Conservation (phyloP, 1,284 basidiomycete genomes). For the Ustilago hordei region DNA sequence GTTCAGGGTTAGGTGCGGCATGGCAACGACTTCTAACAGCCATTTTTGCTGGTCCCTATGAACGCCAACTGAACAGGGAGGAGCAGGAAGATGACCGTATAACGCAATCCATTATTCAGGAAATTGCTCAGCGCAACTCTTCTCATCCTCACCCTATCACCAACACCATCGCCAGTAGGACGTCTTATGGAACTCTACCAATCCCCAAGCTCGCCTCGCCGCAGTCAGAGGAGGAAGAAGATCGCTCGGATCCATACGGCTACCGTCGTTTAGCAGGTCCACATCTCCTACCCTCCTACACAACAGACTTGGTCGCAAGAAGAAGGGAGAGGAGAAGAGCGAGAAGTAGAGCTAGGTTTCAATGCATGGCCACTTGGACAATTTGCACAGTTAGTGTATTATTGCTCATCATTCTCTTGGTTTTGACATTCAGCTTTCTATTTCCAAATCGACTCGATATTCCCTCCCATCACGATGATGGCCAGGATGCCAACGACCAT, state of each 20-base stretch:
- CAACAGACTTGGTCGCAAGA: slow-evolving; percentile 34
- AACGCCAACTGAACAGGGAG: slow-evolving; percentile 31
- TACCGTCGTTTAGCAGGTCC: slow-evolving; percentile 50
- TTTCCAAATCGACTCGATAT: slow-evolving; percentile 33
- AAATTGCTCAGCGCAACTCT: slow-evolving; percentile 25
- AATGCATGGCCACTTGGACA: slow-evolving; percentile 54
- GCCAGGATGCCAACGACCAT: slow-evolving; percentile 6
- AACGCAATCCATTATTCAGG: slow-evolving; percentile 32
- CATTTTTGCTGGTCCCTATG: slow-evolving; percentile 47
- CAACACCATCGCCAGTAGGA: background rate
- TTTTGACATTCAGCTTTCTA: slow-evolving; percentile 28
- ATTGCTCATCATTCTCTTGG: slow-evolving; percentile 26
- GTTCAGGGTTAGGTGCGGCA: slow-evolving; percentile 4
- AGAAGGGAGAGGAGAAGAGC: slow-evolving; percentile 37
- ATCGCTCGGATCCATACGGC: slow-evolving; percentile 47
- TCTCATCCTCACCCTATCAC: background rate
- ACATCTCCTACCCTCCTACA: slow-evolving; percentile 40
- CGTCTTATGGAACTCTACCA: slow-evolving; percentile 27
- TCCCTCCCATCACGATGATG: slow-evolving; percentile 27
- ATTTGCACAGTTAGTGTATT: slow-evolving; percentile 46
- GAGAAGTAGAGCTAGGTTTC: slow-evolving; percentile 34
- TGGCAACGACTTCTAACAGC: slow-evolving; percentile 36
- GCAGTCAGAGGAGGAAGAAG: background rate
- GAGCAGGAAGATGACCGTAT: slow-evolving; percentile 39
- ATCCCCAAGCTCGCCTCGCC: background rate